Conservation (phyloP, 169 alveolate species). For the Plasmodium ovale region DNA sequence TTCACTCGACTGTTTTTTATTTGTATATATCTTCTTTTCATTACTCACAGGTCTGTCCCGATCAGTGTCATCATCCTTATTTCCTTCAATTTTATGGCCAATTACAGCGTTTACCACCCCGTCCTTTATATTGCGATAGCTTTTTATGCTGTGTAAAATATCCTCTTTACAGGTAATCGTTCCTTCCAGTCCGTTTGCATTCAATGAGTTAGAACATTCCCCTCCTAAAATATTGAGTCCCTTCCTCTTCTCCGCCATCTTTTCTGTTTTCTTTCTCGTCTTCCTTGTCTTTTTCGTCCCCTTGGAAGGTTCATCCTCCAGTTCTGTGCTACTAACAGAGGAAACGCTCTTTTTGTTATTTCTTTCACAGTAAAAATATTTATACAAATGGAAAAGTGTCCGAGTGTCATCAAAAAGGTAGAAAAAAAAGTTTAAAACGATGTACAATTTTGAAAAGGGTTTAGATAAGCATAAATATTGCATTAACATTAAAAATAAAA, state of each 20-base stretch:
- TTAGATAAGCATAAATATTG: constrained; percentile 43
- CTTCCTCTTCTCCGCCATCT: no score
- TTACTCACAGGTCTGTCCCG: no score
- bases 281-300: not conserved
- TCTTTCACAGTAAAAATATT: constrained; percentile 26
- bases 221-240: not conserved
- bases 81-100: not conserved
- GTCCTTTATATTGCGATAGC: no score
- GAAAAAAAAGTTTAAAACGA: constrained; percentile 69
- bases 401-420: constrained; percentile 54
- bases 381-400: constrained; percentile 41
- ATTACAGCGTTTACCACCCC: not conserved
- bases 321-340: not conserved
- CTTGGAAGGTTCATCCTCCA: not conserved
- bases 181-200: no score
- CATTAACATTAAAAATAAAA: constrained; percentile 15
- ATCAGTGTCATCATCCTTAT: not conserved
- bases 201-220: not conserved
- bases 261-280: not conserved
- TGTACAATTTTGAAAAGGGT: constrained; percentile 59
- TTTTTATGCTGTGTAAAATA: not conserved
- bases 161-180: no score
- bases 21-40: not conserved
- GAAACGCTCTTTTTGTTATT: not conserved
- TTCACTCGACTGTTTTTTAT: not conserved